phyloP scores from a whole-genome alignment of 768 basidiomycete genomes.

The Trametes gibbosa region DNA sequence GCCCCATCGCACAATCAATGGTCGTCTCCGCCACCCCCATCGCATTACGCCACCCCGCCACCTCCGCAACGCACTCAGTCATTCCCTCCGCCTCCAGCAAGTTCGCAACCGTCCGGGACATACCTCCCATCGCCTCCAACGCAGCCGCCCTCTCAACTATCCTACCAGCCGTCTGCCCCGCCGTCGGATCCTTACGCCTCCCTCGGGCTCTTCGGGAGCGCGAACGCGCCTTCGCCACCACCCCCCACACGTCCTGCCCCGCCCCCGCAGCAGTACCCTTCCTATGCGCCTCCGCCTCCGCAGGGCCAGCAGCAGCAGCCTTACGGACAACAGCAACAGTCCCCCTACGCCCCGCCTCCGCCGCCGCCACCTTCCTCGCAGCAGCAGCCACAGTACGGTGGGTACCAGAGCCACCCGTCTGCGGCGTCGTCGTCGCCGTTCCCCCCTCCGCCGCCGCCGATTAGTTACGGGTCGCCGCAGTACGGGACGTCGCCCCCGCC shows the following conservation, averaged over 20 bases:
- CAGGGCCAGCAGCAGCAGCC: conserved; percentile 17
- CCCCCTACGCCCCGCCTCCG: conserved; percentile 22
- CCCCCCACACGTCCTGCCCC: conserved; percentile 19
- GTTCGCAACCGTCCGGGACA: conserved; percentile 9
- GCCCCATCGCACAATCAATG: conserved; percentile 7
- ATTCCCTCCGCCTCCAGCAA: conserved; percentile 16
- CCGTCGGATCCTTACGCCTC: conserved; percentile 25
- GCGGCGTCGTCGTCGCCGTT: conserved; percentile 1
- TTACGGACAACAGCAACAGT: conserved; percentile 23
- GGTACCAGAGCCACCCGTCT: conserved; percentile 8
- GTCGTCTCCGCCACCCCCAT: conserved; percentile 22
- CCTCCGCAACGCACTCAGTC: conserved; percentile 5
- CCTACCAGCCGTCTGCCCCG: conserved; percentile 19
- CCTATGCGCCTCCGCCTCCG: conserved; percentile 2
- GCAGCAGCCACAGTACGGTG: conserved; percentile 17
- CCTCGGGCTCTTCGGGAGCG: conserved; percentile 21
- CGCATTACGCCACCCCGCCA: conserved; percentile 17
- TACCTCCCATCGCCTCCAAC: conserved; percentile 20
- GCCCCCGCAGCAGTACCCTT: conserved; percentile 19
- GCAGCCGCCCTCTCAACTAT: conserved; percentile 17
- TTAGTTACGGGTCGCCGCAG: conserved; percentile 1
- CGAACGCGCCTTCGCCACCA: conserved; percentile 8
- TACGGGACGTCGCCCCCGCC: conserved; percentile 6
- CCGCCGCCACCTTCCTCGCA: conserved; percentile 9
- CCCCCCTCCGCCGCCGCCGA: conserved; percentile 14